Conservation (phyloP, 2,329 filamentous ascomycete genomes). For the Calonectria pauciramosa region DNA sequence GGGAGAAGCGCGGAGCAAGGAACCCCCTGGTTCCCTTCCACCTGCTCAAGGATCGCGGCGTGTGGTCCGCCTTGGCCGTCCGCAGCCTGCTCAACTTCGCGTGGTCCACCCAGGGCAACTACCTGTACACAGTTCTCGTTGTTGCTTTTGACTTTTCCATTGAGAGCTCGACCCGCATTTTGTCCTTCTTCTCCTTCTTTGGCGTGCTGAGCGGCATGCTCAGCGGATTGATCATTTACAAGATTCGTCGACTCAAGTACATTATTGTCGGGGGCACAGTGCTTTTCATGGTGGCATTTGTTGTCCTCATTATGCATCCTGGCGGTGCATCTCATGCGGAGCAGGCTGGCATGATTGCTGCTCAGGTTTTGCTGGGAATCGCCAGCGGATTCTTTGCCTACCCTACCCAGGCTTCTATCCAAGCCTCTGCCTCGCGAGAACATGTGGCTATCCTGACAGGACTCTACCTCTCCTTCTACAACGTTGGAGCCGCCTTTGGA, state of each 20-base stretch:
- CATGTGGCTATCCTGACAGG: constrained; percentile 56
- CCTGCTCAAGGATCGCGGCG: constrained; percentile 70
- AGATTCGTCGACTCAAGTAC: constrained; percentile 66
- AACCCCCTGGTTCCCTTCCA: constrained; percentile 69
- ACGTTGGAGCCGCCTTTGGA: constrained; percentile 57
- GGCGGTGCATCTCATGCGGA: constrained; percentile 59
- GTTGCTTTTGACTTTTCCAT: constrained; percentile 71
- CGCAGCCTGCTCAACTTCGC: constrained; percentile 63
- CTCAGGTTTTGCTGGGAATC: constrained; percentile 69
- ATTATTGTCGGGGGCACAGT: constrained; percentile 70
- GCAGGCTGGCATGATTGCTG: constrained; percentile 67
- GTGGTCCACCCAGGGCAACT: constrained; percentile 72
- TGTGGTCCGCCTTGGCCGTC: constrained; percentile 72
- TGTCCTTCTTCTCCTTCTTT: constrained; percentile 66
- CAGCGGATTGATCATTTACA: constrained; percentile 65
- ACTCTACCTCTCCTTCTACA: constrained; percentile 57
- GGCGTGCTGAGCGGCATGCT: constrained; percentile 68
- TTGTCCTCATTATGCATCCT: constrained; percentile 67
- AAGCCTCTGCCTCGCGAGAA: constrained; percentile 53
- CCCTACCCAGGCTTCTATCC: constrained; percentile 57
- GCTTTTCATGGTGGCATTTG: constrained; percentile 69
- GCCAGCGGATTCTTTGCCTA: constrained; percentile 70
- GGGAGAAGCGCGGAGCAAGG: constrained; percentile 65
- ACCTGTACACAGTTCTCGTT: constrained; percentile 70
- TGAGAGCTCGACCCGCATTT: constrained; percentile 67